These are phyloP conservation scores for Lanzia echinophila DNA, from an alignment of 2,329 filamentous ascomycete genomes.

Conservation along the genomic window DNA sequence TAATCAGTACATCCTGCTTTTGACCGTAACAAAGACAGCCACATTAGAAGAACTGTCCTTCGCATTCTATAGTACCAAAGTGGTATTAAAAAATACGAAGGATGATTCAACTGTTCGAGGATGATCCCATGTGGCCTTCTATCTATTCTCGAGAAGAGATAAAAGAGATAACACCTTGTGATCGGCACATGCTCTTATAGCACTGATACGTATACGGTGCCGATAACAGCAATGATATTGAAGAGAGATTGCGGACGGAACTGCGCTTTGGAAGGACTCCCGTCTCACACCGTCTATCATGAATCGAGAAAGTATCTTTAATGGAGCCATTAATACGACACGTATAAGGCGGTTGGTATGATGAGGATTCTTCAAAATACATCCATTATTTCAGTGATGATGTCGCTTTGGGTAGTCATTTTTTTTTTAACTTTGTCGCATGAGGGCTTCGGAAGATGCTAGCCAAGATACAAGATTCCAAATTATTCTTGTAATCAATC, in stretches of 20 bases:
- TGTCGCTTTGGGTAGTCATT: neutral
- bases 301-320: neutral
- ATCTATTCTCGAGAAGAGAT: neutral
- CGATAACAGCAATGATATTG: constrained; percentile 2
- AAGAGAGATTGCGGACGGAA: neutral
- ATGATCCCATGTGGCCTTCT: neutral
- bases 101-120: neutral
- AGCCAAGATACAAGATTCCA: neutral
- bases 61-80: constrained; percentile 2
- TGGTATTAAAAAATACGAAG: neutral
- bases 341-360: neutral
- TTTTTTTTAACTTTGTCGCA: neutral
- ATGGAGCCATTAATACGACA: neutral
- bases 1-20: neutral
- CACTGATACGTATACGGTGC: neutral
- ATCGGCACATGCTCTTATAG: neutral
- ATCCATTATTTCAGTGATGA: constrained; percentile 2
- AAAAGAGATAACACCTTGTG: constrained; percentile 3
- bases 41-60: neutral
- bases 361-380: neutral
- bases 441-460: neutral
- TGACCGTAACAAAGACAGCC: neutral
- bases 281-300: neutral
- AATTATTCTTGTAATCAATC: neutral
- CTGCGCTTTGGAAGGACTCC: neutral